Percentiles rank a stretch among this genome's conserved stretches.
Evolutionary conservation across 2,329 filamentous ascomycete genomes (phyloP).

Genomic region (Sarocladium brachiariae): DNA sequence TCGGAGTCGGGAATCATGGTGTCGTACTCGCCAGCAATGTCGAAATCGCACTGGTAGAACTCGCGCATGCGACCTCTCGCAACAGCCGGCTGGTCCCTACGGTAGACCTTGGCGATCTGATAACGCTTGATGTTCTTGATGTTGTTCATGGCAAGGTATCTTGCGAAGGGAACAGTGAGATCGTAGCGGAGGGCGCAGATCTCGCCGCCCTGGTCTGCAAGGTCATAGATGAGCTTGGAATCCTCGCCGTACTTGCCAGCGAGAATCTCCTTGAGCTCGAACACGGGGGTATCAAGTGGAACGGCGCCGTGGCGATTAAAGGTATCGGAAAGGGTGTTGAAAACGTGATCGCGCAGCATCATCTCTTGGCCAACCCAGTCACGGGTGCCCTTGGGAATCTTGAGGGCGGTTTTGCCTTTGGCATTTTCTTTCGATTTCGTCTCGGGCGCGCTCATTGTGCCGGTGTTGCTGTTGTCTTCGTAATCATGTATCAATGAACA

Average conservation of each 20-base stretch:
- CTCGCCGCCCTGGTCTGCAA: constrained; percentile 83
- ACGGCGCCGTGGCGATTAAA: constrained; percentile 80
- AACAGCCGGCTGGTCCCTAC: constrained; percentile 31
- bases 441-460: constrained; percentile 1
- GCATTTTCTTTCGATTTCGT: constrained; percentile 4
- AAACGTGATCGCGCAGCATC: constrained; percentile 75
- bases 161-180: constrained; percentile 81
- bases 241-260: constrained; percentile 90
- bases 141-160: constrained; percentile 85
- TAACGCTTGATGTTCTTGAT: constrained; percentile 86
- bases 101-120: constrained; percentile 82
- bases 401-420: constrained; percentile 60
- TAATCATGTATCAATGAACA: background rate
- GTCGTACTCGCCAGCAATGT: constrained; percentile 84
- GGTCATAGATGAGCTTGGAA: constrained; percentile 83
- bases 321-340: constrained; percentile 65
- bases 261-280: constrained; percentile 80
- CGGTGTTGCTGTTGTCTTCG: background rate
- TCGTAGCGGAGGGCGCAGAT: constrained; percentile 71
- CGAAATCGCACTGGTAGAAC: constrained; percentile 97
- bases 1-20: constrained; percentile 90
- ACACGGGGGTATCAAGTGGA: constrained; percentile 75
- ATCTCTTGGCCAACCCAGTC: constrained; percentile 78
- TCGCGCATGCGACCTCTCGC: constrained; percentile 87
- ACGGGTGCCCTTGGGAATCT: constrained; percentile 86